Base-by-base conservation (phyloP, 2,329 filamentous ascomycete species). In the Cryphonectria parasitica region DNA sequence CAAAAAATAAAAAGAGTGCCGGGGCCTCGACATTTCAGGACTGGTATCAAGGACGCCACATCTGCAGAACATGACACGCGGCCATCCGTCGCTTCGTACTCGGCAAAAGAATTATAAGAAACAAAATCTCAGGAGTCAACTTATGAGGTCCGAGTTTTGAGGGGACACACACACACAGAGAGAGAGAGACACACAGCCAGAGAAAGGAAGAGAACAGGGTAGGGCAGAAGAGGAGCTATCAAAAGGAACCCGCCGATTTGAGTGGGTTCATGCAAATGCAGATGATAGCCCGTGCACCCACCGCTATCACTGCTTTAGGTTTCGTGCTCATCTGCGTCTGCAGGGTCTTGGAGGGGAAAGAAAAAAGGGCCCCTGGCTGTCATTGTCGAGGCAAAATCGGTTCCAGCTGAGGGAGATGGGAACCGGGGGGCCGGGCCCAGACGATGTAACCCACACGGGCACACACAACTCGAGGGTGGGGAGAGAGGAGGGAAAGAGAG, bases 371-470 rank as follows among this genome's bases (percentile, higher is more conserved):
- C 45, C n/a, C 52, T 58, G 25, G 54, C 54, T 58, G 54, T 58
- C 54, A 58, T 49, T n/a, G 45, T 49, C 45, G 2, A 49, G 45
- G 45, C 45, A 49, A n/a, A 19, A 6, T 31, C 28, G 25, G 36
- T 39, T 31, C 25, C 54, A 58, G 54, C 54, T 28, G 54, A 58
- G 54, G 25, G 15, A 13, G 25, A 58, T 31, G n/a, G 54, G 52
- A 31, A 31, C 28, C 54, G 54, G 54, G 28, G 45, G 45, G 19
- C 43, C 45, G 45, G 45, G 7, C 19, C 45, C 54, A 31, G 25
- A 58, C 54, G 54, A 58, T 58, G 54, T 58, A 58, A 58, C 54
- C 54, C 54, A 34, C 28, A 58, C 25, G 54, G 54, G 25, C 54
- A 13, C 15, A 17, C 54, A 17, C 52, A 28, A 56, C 49, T 54